Percentiles rank a stretch among this genome's conserved stretches.
phyloP scores from a whole-genome alignment of 78 protist species.

The Pigoraptor vietnamica region DNA sequence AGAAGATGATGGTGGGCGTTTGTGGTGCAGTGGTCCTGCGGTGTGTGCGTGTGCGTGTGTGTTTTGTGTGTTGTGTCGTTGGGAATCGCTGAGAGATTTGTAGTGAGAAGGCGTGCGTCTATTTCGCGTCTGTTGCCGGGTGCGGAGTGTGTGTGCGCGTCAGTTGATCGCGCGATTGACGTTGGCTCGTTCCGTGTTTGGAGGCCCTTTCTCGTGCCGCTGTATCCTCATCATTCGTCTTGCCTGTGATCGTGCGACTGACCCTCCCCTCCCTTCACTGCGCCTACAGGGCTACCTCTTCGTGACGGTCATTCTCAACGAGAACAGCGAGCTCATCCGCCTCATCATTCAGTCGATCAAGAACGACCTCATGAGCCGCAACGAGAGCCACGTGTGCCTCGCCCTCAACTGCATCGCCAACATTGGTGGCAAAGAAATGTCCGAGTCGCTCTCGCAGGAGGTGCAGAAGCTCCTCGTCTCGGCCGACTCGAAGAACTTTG shows the following conservation, averaged over 20 bases:
- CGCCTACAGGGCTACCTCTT: conserved; percentile 28
- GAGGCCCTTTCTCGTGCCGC: background rate
- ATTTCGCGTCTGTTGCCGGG: too few species aligned
- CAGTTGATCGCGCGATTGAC: too few species aligned
- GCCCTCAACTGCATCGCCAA: conserved; percentile 89
- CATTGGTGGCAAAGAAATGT: conserved; percentile 89
- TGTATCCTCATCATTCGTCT: background rate
- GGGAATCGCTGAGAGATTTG: background rate
- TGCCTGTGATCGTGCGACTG: background rate
- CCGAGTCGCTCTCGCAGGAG: conserved; percentile 78
- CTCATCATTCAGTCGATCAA: conserved; percentile 85
- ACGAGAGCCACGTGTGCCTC: conserved; percentile 69
- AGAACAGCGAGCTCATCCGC: conserved; percentile 80
- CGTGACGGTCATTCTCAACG: background rate
- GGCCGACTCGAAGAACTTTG: background rate
- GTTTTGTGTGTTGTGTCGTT: background rate
- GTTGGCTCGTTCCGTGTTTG: too few species aligned
- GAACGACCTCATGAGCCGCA: conserved; percentile 61
- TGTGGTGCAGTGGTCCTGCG: background rate
- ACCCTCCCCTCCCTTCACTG: background rate
- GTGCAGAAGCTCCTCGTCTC: conserved; percentile 73
- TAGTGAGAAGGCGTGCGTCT: too few species aligned
- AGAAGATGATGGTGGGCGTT: conserved; percentile 81
- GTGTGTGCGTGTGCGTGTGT: background rate
- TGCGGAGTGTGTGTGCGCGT: too few species aligned